Evolutionary conservation across 2,329 filamentous ascomycete genomes (phyloP).

Genomic region (Xylaria sp.): DNA sequence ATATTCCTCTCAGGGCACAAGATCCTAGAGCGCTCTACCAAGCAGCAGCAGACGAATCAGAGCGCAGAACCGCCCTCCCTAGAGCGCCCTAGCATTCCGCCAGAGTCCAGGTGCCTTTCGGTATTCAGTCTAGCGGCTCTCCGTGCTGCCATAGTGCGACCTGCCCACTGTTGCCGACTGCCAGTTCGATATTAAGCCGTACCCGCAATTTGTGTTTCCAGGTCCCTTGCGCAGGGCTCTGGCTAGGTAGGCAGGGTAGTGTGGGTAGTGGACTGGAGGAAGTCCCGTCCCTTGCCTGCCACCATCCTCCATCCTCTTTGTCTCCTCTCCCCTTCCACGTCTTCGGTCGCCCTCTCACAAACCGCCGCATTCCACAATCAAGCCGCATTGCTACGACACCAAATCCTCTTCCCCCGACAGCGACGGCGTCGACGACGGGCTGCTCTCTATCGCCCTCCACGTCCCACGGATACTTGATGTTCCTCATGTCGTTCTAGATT

Average conservation of each 20-base stretch:
- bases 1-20: constrained; percentile 15
- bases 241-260: too few relatives aligned
- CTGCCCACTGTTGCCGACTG: background rate
- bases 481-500: constrained; percentile 45
- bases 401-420: constrained; percentile 18
- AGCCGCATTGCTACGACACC: constrained; percentile 12
- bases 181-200: constrained; percentile 30
- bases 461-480: constrained; percentile 39
- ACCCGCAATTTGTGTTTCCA: constrained; percentile 41
- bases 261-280: background rate
- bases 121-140: constrained; percentile 25
- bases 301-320: constrained; percentile 26
- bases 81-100: constrained; percentile 30
- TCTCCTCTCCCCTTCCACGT: constrained; percentile 29
- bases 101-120: constrained; percentile 19
- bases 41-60: constrained; percentile 37
- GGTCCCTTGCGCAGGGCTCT: background rate
- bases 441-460: constrained; percentile 23
- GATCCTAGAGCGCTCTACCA: constrained; percentile 20
- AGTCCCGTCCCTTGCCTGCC: constrained; percentile 32
- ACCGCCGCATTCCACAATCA: constrained; percentile 32
- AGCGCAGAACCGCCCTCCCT: constrained; percentile 26
- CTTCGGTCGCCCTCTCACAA: constrained; percentile 33
- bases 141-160: background rate
- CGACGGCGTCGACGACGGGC: constrained; percentile 26